Evolutionary conservation across 331 rosid genomes (phyloP), one percentile per base, ranked within the genome.

Genomic region (Dryas integrifolia): DNA sequence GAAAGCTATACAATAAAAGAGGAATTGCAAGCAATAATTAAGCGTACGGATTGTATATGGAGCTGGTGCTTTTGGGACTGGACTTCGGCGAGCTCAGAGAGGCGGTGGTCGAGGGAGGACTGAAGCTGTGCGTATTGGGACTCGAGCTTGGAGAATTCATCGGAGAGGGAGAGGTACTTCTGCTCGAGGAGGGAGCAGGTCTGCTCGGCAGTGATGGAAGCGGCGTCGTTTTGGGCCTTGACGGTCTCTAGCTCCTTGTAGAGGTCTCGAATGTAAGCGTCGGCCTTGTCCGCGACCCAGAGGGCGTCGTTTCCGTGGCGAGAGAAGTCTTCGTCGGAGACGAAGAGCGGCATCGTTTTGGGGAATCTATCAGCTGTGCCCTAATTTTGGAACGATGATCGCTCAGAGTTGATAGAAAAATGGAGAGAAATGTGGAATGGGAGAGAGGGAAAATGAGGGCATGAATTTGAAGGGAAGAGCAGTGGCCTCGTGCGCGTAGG

Each of bases 121-220:
- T 88, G 95, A 57, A 95, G 97, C 26, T 88, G 90, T 7, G 85
- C 67, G 39, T 75, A 82, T 0, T 77, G 85, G 2, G 87, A 80
- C 77, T 91, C 90, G 76, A 95, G 90, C 79, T 88, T 85, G 15
- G 98, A 87, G 88, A 89, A 85, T 66, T 91, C 98, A 9, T 87
- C 76, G 40, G 90, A 53, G 69, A 91, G 89, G 59, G 93, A 80
- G 18, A 91, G 80, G 64, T 83, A 88, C 86, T 95, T 95, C 96
- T 91, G 97, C 87, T 95, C 98, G 75, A 95, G 83, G 73, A 91
- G 86, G 12, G 96, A 86, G 75, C 99, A 95, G 72, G 90, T 92
- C 81, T 95, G 99, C 75, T 95, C 99, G 50, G 96, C 99, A 69
- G 96, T 91, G 50, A 92, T 95, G 73, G 87, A 82, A 40, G 93